These are phyloP conservation scores for Helminthosporium solani DNA, from an alignment of 2,329 filamentous ascomycete species.

Conservation along the genomic window DNA sequence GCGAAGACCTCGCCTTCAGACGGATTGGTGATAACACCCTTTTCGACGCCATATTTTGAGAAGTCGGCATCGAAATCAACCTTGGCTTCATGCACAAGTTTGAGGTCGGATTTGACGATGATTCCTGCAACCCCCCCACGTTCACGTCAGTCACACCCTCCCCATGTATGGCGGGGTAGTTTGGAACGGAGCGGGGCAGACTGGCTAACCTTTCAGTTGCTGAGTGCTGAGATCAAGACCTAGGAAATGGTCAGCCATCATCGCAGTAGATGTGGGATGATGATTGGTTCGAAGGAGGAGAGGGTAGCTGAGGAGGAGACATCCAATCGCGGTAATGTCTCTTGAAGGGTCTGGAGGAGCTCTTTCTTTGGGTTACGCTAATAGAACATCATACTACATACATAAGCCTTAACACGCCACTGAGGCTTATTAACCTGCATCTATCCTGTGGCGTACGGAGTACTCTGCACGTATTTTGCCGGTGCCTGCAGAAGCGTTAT, in stretches of 20 bases:
- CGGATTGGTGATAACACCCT: conserved; percentile 83
- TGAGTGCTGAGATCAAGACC: conserved; percentile 97
- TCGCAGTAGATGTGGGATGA: conserved; percentile 10
- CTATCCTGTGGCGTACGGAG: conserved; percentile 17
- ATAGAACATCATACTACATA: too few species aligned
- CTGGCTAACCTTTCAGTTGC: conserved; percentile 79
- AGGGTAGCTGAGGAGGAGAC: conserved; percentile 7
- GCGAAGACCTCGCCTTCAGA: conserved; percentile 86
- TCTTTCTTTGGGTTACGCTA: conserved; percentile 17
- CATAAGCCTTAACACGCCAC: conserved; percentile 12
- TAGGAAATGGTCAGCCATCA: conserved; percentile 64
- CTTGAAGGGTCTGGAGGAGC: conserved; percentile 13
- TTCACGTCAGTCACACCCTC: not conserved
- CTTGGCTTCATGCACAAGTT: conserved; percentile 79
- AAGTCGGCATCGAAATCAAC: conserved; percentile 96
- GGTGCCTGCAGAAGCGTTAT: conserved; percentile 26
- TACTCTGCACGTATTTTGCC: conserved; percentile 32
- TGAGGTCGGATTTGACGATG: conserved; percentile 78
- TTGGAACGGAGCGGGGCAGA: conserved; percentile 17
- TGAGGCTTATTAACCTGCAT: not conserved
- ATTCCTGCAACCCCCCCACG: conserved; percentile 56
- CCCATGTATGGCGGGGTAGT: conserved; percentile 30
- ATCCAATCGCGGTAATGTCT: conserved; percentile 15
- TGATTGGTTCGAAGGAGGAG: not conserved
- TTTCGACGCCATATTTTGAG: conserved; percentile 65